These are phyloP conservation scores for Phytophthora constricta DNA, from an alignment of 352 stramenopile genomes.

Conservation along the genomic window DNA sequence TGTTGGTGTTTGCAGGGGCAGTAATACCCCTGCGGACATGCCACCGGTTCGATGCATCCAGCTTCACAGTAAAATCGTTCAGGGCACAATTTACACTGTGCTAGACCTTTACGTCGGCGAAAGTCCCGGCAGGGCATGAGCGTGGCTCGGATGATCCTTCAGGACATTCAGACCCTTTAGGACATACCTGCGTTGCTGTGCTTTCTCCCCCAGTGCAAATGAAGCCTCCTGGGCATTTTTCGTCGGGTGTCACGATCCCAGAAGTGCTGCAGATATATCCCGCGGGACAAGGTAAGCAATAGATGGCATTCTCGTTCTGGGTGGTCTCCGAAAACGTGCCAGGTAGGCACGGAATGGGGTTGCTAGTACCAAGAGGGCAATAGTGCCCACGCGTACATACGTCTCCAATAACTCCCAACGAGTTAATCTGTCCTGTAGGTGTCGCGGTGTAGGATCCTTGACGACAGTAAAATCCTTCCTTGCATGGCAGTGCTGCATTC, in stretches of 20 bases:
- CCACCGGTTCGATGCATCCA: constrained; percentile 44
- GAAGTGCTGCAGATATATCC: constrained; percentile 69
- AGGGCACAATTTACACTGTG: constrained; percentile 75
- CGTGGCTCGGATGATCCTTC: constrained; percentile 54
- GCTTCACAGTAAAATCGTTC: constrained; percentile 72
- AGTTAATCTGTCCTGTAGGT: constrained; percentile 75
- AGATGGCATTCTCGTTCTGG: constrained; percentile 55
- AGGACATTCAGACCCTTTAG: constrained; percentile 79
- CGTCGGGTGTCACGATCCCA: constrained; percentile 50
- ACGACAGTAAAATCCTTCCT: constrained; percentile 88
- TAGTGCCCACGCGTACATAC: constrained; percentile 79
- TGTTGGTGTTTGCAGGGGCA: constrained; percentile 67
- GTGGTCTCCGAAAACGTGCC: constrained; percentile 75
- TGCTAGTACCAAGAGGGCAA: constrained; percentile 78
- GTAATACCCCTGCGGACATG: constrained; percentile 80
- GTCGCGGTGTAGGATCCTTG: constrained; percentile 83
- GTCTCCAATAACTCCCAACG: constrained; percentile 74
- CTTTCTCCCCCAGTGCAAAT: constrained; percentile 70
- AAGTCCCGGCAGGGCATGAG: constrained; percentile 72
- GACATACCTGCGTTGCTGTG: constrained; percentile 61
- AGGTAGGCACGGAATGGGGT: constrained; percentile 79
- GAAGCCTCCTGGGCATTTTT: constrained; percentile 62
- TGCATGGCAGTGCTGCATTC: constrained; percentile 70
- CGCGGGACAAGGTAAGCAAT: constrained; percentile 75
- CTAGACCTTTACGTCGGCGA: constrained; percentile 60